Conservation (phyloP, 306 rosid species). For the Spatholobus suberectus region DNA sequence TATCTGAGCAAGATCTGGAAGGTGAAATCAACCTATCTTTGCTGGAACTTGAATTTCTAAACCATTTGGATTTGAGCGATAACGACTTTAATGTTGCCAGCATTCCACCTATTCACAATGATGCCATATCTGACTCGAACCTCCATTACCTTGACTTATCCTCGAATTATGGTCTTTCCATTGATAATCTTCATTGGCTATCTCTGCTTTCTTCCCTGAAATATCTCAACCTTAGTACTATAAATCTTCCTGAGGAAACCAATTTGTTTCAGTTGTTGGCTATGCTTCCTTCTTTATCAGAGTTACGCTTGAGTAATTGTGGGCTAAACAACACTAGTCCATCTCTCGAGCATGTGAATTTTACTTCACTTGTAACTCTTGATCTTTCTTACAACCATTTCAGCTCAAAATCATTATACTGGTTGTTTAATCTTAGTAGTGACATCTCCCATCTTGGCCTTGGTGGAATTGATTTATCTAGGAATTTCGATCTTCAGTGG, state of each 20-base stretch:
- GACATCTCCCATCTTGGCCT: background rate
- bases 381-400: background rate
- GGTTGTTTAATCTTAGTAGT: constrained; percentile 25
- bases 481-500: no score
- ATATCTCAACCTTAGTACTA: background rate
- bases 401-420: background rate
- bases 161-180: fast-evolving
- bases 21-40: constrained; percentile 23
- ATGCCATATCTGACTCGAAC: background rate
- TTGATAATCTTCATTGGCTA: constrained; percentile 8
- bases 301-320: background rate
- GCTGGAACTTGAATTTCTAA: constrained; percentile 19
- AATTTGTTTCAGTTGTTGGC: background rate
- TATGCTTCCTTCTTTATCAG: constrained; percentile 14
- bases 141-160: constrained; percentile 17
- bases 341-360: background rate
- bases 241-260: background rate
- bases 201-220: constrained; percentile 27
- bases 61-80: background rate
- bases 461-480: background rate
- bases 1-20: fast-evolving
- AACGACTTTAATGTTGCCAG: background rate
- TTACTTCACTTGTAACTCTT: background rate
- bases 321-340: background rate
- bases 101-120: background rate